Base-by-base conservation (phyloP, 2,329 filamentous ascomycete species). In the Lachnellula subtilissima region DNA sequence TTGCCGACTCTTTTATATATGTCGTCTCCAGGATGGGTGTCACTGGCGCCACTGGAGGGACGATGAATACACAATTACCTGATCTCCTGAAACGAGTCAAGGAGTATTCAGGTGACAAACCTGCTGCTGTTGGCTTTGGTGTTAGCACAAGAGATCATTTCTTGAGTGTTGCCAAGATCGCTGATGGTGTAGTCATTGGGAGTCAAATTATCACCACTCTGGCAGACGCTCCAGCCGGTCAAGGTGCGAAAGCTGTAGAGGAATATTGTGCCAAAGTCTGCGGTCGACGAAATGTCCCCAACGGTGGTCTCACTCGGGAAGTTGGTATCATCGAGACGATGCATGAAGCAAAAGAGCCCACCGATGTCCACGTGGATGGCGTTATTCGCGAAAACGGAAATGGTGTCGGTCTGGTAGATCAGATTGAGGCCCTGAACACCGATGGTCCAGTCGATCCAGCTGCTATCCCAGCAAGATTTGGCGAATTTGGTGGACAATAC, bases 1-100 rank as follows among this genome's bases (percentile, higher is more conserved):
- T 99, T 61, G 94, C 94, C 69, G 93, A 97, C 75, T 97, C 92
- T 3, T 99, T 97, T 78, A 96, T 99, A 75, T 99, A 99, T 72
- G 92, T 99, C 59, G 94, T 99, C 54, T 97, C 93, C 25, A 83
- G 93, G 66, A 95, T 96, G 88, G 94, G 94, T 66, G 93, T 97
- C 55, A 99, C 94, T 9, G 94, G 94, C 66, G 94, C 91, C 14
- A 87, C 86, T 0, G 92, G 14, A n/a, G 37, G 92, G 36, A 85
- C 85, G 25, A 76, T 99, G 67, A 96, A 90, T 72, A 80, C 86
- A 46, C 86, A 88, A 56, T 82, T 99, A 36, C 91, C 92, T 14
- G 85, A 88, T 51, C 82, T 99, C 39, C 78, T 99, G 56, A 82
- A 83, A 55, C 85, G 90, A 40, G 94, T 99, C 25, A 94, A 96